A percentile compares a stretch with the other conserved stretches of the same genome.
Evolutionary conservation across 257 asterid genomes (phyloP).

Genomic region (Forsythia suspensa): DNA sequence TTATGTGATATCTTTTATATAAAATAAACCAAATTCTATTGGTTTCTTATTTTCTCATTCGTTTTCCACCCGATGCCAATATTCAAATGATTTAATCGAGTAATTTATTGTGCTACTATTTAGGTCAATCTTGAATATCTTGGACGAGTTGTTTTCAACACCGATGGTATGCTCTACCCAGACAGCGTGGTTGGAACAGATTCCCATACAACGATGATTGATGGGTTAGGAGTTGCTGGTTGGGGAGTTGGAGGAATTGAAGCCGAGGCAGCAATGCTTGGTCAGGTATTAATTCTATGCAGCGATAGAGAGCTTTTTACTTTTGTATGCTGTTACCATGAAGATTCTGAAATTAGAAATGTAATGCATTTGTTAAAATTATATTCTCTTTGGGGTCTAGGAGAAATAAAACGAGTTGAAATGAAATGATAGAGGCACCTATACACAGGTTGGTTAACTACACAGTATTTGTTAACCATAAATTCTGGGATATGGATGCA

Average conservation of each 20-base stretch:
- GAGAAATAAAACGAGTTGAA: neutral
- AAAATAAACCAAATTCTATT: neutral
- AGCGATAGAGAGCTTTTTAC: neutral
- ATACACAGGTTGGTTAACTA: neutral
- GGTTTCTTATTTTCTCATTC: neutral
- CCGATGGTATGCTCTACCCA: constrained; percentile 81
- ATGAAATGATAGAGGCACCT: neutral
- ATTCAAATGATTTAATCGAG: neutral
- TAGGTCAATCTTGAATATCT: constrained; percentile 97
- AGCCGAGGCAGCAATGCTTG: constrained; percentile 99
- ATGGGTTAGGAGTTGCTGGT: constrained; percentile 95
- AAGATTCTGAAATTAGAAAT: neutral
- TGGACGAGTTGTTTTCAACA: constrained; percentile 88
- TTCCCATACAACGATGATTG: constrained; percentile 98
- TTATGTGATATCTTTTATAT: neutral
- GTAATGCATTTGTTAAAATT: neutral
- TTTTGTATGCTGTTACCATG: neutral
- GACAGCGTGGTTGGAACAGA: constrained; percentile 98
- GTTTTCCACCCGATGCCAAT: neutral
- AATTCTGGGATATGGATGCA: neutral
- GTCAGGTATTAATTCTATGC: constrained; percentile 57
- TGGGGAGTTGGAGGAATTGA: constrained; percentile 99
- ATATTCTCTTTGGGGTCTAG: neutral
- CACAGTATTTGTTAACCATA: neutral
- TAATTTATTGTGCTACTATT: constrained; percentile 16